phyloP scores from a whole-genome alignment of 2,329 filamentous ascomycete species.

The Cladophialophora carrionii region DNA sequence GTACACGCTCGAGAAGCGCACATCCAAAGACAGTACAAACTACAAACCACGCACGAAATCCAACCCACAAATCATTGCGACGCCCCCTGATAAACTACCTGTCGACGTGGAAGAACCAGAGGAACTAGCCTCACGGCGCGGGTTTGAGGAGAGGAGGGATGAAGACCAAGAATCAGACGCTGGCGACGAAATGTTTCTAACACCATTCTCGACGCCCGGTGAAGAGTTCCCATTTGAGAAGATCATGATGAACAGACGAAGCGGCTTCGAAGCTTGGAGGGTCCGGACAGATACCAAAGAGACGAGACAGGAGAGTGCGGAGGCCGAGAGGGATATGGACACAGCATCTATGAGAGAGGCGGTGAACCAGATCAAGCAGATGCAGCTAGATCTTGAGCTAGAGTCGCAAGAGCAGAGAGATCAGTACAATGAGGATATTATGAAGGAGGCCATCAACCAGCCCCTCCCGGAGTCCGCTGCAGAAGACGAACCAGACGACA shows the following conservation, averaged over 20 bases:
- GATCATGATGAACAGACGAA: conserved; percentile 9
- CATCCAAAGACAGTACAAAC: conserved; percentile 3
- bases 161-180: conserved; percentile 13
- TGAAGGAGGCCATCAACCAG: conserved; percentile 7
- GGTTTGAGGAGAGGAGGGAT: background rate
- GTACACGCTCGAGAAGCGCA: conserved; percentile 25
- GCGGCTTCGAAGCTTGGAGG: conserved; percentile 9
- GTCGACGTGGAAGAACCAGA: conserved; percentile 4
- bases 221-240: conserved; percentile 11
- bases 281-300: background rate
- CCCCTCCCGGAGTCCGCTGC: conserved; percentile 11
- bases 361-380: conserved; percentile 4
- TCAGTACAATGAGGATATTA: background rate
- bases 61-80: conserved; percentile 14
- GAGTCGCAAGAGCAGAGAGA: background rate
- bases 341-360: conserved; percentile 3
- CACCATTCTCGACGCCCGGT: conserved; percentile 6
- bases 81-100: conserved; percentile 14
- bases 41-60: conserved; percentile 7
- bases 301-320: background rate
- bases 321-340: conserved; percentile 7
- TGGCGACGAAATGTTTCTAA: conserved; percentile 12
- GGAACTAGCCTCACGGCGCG: conserved; percentile 5
- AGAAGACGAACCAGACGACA: conserved; percentile 6
- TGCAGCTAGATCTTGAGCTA: background rate